These are phyloP conservation scores for Candida dendrica DNA, from an alignment of 805 yeast species.

Conservation along the genomic window DNA sequence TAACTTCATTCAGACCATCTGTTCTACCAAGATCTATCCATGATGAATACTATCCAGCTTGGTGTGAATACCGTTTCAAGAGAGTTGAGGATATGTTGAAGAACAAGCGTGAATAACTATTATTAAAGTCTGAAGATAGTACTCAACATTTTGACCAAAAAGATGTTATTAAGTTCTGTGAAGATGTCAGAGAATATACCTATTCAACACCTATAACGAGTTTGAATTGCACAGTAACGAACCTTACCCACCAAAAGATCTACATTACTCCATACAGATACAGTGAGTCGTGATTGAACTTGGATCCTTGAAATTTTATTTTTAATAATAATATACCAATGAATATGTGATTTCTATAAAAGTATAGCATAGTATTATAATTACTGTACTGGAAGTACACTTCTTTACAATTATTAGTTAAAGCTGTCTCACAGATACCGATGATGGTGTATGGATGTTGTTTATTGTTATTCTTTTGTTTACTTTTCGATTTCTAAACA, in stretches of 20 bases:
- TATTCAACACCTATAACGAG: constrained; percentile 12
- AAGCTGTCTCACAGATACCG: too few species aligned
- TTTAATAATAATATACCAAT: too few species aligned
- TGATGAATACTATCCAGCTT: constrained; percentile 11
- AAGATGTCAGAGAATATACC: constrained; percentile 11
- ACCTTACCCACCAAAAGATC: not conserved
- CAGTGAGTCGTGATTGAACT: not conserved
- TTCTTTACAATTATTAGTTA: too few species aligned
- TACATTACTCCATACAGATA: not conserved
- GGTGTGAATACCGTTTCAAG: constrained; percentile 14
- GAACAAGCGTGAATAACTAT: not conserved
- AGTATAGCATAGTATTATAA: too few species aligned
- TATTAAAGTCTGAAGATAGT: not conserved
- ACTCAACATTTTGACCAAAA: constrained; percentile 11
- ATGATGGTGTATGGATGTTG: not conserved
- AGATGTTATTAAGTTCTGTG: constrained; percentile 9
- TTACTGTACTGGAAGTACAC: too few species aligned
- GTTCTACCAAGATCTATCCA: constrained; percentile 7
- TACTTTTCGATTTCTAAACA: not conserved
- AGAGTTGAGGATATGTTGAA: constrained; percentile 1
- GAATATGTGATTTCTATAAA: too few species aligned
- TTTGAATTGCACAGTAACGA: constrained; percentile 8
- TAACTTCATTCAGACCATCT: constrained; percentile 17
- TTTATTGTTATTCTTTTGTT: not conserved
- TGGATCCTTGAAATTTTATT: too few species aligned